Percentiles rank a stretch among this genome's conserved stretches.
Conservation (phyloP, 352 stramenopile genomes). For the Pythium folliculosum region DNA sequence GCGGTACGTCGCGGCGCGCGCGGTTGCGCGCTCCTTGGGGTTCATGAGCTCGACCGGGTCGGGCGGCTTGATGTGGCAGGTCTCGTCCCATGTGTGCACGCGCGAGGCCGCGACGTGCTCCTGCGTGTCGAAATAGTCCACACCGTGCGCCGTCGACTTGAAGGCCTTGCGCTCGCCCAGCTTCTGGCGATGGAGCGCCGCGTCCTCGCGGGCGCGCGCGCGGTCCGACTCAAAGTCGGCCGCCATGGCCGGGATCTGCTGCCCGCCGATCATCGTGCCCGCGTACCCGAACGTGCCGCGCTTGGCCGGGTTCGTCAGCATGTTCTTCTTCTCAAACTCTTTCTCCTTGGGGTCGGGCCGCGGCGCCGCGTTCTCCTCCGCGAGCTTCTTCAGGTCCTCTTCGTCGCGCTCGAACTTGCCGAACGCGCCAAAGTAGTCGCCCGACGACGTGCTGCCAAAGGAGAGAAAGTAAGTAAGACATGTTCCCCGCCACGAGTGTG, state of each 20-base stretch:
- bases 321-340: constrained; percentile 68
- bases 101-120: constrained; percentile 66
- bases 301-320: constrained; percentile 60
- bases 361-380: constrained; percentile 41
- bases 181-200: constrained; percentile 47
- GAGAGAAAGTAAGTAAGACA: not conserved
- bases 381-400: constrained; percentile 54
- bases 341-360: constrained; percentile 61
- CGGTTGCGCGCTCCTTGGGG: constrained; percentile 64
- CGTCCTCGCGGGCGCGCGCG: constrained; percentile 30
- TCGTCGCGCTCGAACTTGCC: constrained; percentile 63
- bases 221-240: constrained; percentile 71
- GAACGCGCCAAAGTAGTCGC: constrained; percentile 78
- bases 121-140: constrained; percentile 76
- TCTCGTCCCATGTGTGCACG: constrained; percentile 69
- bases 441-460: constrained; percentile 46
- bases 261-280: constrained; percentile 63
- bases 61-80: constrained; percentile 57
- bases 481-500: too few species aligned
- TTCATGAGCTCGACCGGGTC: constrained; percentile 70
- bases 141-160: constrained; percentile 61
- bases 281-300: constrained; percentile 79
- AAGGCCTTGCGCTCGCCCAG: constrained; percentile 75
- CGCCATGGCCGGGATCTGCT: constrained; percentile 40
- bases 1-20: constrained; percentile 56